Evolutionary conservation across 2,329 filamentous ascomycete species (phyloP), one percentile per base, ranked within the genome.

Genomic region (Seiridium unicorne): DNA sequence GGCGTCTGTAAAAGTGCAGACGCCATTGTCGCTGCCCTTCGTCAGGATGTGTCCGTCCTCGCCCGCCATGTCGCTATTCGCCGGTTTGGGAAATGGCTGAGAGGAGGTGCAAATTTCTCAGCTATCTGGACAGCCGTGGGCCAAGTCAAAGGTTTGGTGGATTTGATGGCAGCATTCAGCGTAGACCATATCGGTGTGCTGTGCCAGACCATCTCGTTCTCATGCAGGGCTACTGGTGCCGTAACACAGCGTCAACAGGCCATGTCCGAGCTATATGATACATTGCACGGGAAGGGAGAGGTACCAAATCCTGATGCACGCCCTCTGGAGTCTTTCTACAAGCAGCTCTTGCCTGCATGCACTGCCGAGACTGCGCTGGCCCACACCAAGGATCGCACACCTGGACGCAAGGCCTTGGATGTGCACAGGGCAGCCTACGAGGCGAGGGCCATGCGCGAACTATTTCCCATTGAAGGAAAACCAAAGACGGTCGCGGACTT

Each of bases 41-140:
- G 11, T 13, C 63, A 64, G 38, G 38, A 51, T 9, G 34, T 40
- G 1, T 68, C 66, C 9, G 42, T 51, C 32, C n/a, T 61, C 32
- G 54, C 42, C 9, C 59, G 63, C n/a, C 55, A 54, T 31, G 32
- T 62, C 3, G 63, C 64, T 51, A 64, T 66, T 32, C 42, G 54
- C 10, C 58, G 54, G 8, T 61, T 67, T 49, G 64, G 55, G 13
- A 64, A 62, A 36, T 42, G 47, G 13, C 11, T 59, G 6, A 51
- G 59, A 44, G 58, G 42, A 8, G 56, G 58, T 3, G 13, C n/a
- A 11, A 36, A 34, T 11, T 62, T 66, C 35, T 3, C 13, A 8
- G 32, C 18, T 11, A 60, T 57, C 13, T 60, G 59, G 59, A 35
- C 44, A 10, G 59, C 59, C 2, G 13, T 57, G 1, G 59, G 59